Conservation (phyloP, 1,284 basidiomycete species). For the Pisolithus thermaeus region DNA sequence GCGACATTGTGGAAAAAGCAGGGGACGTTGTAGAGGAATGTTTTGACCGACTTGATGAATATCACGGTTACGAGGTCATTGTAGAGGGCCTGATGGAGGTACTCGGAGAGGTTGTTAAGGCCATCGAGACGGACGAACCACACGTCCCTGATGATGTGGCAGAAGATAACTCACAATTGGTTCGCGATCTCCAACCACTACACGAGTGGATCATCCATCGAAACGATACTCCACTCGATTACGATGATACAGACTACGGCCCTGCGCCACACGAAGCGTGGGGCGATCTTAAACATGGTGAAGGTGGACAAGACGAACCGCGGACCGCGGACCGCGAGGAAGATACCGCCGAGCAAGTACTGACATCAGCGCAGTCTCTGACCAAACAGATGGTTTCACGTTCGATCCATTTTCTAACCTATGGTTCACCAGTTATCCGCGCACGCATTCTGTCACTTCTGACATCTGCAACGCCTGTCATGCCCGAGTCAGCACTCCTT, state of each 20-base stretch:
- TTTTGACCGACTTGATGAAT: slow-evolving; percentile 90
- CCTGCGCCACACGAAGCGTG: slow-evolving; percentile 55
- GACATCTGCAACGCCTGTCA: slow-evolving; percentile 64
- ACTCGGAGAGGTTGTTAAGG: slow-evolving; percentile 69
- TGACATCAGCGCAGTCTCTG: slow-evolving; percentile 67
- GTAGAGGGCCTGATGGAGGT: slow-evolving; percentile 86
- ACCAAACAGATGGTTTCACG: slow-evolving; percentile 81
- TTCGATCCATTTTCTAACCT: slow-evolving; percentile 86
- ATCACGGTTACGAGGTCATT: slow-evolving; percentile 82
- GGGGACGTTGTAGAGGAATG: slow-evolving; percentile 93
- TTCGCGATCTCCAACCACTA: slow-evolving; percentile 42
- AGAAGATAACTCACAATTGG: slow-evolving; percentile 17
- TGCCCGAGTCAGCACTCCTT: slow-evolving; percentile 72
- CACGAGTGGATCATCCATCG: slow-evolving; percentile 61
- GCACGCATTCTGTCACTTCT: slow-evolving; percentile 75
- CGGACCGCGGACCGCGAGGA: slow-evolving; percentile 16
- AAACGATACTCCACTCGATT: slow-evolving; percentile 30
- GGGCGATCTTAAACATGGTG: slow-evolving; percentile 31
- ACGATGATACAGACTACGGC: slow-evolving; percentile 47
- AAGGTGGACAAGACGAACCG: slow-evolving; percentile 23
- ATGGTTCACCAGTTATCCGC: slow-evolving; percentile 77
- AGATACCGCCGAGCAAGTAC: slow-evolving; percentile 37
- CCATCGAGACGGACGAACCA: slow-evolving; percentile 52
- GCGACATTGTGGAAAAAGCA: slow-evolving; percentile 78
- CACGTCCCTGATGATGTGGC: slow-evolving; percentile 14